Evolutionary conservation across 106 monocot genomes (phyloP).

Genomic region (Dendrobium nobile): DNA sequence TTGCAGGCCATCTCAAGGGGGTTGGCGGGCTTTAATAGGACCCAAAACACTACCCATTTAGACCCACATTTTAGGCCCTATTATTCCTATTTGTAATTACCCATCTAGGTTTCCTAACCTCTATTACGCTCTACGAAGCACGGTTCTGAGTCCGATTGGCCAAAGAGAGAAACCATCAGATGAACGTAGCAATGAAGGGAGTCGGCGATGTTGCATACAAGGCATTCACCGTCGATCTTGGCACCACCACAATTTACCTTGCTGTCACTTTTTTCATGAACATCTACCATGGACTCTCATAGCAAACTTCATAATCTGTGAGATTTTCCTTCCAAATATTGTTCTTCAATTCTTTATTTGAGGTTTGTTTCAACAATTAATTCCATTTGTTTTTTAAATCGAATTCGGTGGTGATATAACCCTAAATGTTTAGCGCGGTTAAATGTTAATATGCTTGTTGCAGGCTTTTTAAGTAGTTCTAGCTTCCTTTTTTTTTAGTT

Average conservation of each 20-base stretch:
- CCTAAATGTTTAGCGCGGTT: neutral
- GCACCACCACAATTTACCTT: conserved; percentile 50
- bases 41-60: too few relatives aligned
- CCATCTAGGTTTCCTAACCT: too few relatives aligned
- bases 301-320: conserved; percentile 62
- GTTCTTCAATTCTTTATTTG: neutral
- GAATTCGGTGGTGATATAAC: neutral
- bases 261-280: conserved; percentile 58
- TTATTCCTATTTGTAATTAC: too few relatives aligned
- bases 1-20: too few relatives aligned
- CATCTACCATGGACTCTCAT: conserved; percentile 56
- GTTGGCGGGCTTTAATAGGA: too few relatives aligned
- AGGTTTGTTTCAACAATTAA: neutral
- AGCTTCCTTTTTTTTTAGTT: too few relatives aligned
- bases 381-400: neutral
- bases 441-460: too few relatives aligned
- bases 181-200: conserved; percentile 11
- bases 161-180: neutral
- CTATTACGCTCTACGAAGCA: too few relatives aligned
- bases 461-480: too few relatives aligned
- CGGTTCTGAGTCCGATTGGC: too few relatives aligned
- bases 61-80: too few relatives aligned
- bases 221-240: conserved; percentile 46
- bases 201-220: conserved; percentile 51
- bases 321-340: neutral